Conservation (phyloP, 2,329 filamentous ascomycete genomes). For the Hypoxylon sp. region DNA sequence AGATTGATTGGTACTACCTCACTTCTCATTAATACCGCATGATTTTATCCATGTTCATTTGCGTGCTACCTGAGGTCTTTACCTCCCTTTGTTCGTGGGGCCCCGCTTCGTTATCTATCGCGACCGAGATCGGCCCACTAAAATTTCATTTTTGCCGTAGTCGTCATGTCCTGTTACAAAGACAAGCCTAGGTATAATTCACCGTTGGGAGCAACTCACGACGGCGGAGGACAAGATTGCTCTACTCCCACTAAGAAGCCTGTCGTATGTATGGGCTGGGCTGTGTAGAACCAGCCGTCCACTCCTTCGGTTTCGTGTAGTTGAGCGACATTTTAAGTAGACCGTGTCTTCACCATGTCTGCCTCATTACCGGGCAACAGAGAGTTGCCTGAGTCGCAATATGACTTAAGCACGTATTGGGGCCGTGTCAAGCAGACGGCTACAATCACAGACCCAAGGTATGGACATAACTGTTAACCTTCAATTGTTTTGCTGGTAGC, state of each 20-base stretch:
- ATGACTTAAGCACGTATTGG: constrained; percentile 95
- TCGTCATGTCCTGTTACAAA: constrained; percentile 18
- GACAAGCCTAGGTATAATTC: constrained; percentile 11
- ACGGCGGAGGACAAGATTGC: constrained; percentile 11
- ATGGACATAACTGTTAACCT: constrained; percentile 60
- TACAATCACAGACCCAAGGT: constrained; percentile 95
- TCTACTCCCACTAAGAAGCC: constrained; percentile 5
- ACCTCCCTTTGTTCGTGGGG: constrained; percentile 10
- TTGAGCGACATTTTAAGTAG: constrained; percentile 31
- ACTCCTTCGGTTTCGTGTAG: constrained; percentile 24
- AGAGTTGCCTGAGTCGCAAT: constrained; percentile 91
- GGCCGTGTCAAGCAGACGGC: constrained; percentile 92
- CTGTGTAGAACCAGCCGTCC: constrained; percentile 36
- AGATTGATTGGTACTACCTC: not conserved
- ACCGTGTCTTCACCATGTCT: constrained; percentile 66
- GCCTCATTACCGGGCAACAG: constrained; percentile 77
- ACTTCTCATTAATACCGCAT: not conserved
- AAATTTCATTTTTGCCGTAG: constrained; percentile 25
- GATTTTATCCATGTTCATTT: not conserved
- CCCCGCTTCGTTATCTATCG: constrained; percentile 34
- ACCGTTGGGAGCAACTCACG: constrained; percentile 6
- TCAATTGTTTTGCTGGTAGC: constrained; percentile 20
- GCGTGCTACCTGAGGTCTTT: not conserved
- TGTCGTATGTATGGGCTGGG: constrained; percentile 23
- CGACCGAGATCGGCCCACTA: constrained; percentile 44